Percentiles rank a stretch among this genome's conserved stretches.
Conservation (phyloP, 2,329 filamentous ascomycete species). For the Myriangium duriaei region DNA sequence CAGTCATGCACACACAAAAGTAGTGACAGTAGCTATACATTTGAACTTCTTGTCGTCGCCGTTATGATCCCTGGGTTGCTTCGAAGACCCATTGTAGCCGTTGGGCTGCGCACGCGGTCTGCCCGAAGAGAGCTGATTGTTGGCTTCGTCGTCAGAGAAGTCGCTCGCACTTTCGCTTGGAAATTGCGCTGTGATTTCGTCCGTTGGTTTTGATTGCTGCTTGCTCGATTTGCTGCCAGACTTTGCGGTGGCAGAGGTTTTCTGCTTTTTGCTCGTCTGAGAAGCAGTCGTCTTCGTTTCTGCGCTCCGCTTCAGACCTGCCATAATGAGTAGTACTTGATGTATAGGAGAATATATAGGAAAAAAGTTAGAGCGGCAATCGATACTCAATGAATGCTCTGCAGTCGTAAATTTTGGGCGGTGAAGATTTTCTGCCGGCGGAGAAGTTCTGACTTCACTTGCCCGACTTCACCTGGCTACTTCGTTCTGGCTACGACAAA, state of each 20-base stretch:
- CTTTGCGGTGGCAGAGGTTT: conserved; percentile 20
- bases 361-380: too few species aligned
- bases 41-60: conserved; percentile 13
- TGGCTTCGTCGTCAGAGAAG: conserved; percentile 6
- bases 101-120: neutral
- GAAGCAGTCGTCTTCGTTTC: conserved; percentile 22
- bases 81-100: neutral
- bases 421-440: conserved; percentile 7
- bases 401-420: conserved; percentile 8
- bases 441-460: too few species aligned
- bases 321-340: conserved; percentile 16
- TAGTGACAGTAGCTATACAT: neutral
- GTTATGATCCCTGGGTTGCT: neutral
- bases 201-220: conserved; percentile 2
- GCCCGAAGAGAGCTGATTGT: neutral
- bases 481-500: too few species aligned
- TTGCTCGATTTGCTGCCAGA: conserved; percentile 7
- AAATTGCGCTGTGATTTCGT: neutral
- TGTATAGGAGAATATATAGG: too few species aligned
- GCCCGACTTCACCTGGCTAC: too few species aligned
- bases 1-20: neutral
- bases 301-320: conserved; percentile 28
- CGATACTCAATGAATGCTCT: too few species aligned
- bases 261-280: conserved; percentile 26
- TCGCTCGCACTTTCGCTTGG: conserved; percentile 10